Evolutionary conservation across 139 green algal species (phyloP), one percentile per base, ranked within the genome.

Genomic region (Asterochloris sp.): DNA sequence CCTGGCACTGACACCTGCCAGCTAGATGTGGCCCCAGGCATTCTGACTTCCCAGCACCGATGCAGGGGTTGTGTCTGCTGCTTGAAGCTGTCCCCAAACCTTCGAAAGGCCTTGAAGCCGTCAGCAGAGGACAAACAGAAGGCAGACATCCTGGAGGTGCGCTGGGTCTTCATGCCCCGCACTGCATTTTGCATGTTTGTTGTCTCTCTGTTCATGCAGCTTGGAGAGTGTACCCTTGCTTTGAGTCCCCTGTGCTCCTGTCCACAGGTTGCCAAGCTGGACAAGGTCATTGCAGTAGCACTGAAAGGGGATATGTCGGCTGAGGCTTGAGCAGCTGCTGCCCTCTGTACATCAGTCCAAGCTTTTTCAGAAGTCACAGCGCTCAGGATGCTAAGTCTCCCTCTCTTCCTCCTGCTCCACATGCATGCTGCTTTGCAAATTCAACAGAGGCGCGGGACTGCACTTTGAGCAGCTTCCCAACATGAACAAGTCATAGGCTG

Each of bases 21-120:
- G 38, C 38, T 6, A 54, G 38, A 2, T 54, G 38, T 54, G 38
- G 38, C 38, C 38, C 38, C 6, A 2, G 38, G 38, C 15, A 24
- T 83, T 28, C 24, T 38, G 11, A 9, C 12, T 14, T 14, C 38
- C n/a, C 8, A 68, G 11, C 23, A 54, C 13, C 21, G 10, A 76
- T 80, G 69, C 86, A 90, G 91, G 76, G 96, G 96, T 38, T 89
- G 85, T 66, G 92, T 98, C 12, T 94, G 88, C 2, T 89, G 69
- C 23, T 86, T 99, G 38, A 99, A 99, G 89, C 90, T 98, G 78
- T 96, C 91, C 13, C 95, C 95, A 71, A 99, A 98, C 90, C 87
- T 99, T 85, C 88, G 95, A 13, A 82, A 67, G 27, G 67, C 66
- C 38, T 77, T 66, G 66, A 76, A 83, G 73, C 62, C 38, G 38